These are phyloP conservation scores for Pascua guehoae DNA, from an alignment of 1,284 basidiomycete genomes.

Conservation along the genomic window DNA sequence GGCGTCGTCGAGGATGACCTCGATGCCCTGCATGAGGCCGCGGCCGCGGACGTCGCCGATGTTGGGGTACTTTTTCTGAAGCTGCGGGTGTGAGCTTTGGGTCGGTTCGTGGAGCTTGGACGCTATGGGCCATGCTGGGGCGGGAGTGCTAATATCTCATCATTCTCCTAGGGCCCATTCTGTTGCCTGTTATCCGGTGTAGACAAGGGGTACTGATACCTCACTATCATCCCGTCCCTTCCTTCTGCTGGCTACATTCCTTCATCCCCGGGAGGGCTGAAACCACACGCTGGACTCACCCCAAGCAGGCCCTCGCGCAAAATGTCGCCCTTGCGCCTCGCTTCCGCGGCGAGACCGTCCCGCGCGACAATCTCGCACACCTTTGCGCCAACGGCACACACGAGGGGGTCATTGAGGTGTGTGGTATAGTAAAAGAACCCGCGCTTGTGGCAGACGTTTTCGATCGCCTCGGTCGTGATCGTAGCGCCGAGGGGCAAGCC, in stretches of 20 bases:
- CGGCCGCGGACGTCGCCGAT: conserved; percentile 73
- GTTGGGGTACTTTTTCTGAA: conserved; percentile 52
- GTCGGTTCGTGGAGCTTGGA: no score
- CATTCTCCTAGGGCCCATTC: no score
- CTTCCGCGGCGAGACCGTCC: conserved; percentile 25
- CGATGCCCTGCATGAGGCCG: conserved; percentile 75
- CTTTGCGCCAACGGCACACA: conserved; percentile 58
- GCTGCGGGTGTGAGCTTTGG: conserved; percentile 4
- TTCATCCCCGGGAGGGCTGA: no score
- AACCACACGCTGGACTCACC: conserved; percentile 8
- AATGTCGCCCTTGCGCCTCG: conserved; percentile 40
- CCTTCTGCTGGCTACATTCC: no score
- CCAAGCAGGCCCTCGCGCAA: conserved; percentile 53
- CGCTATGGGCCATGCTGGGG: no score
- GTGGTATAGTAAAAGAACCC: conserved; percentile 38
- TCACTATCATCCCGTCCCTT: no score
- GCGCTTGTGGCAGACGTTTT: conserved; percentile 45
- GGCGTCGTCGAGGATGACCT: conserved; percentile 59
- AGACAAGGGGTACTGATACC: no score
- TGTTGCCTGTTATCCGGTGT: no score
- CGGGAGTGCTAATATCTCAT: no score
- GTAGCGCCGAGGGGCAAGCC: conserved; percentile 87
- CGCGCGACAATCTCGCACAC: conserved; percentile 64
- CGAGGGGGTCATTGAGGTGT: conserved; percentile 36
- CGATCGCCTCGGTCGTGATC: conserved; percentile 64